phyloP scores from a whole-genome alignment of 2,329 filamentous ascomycete genomes.

The Emericellopsis cladophorae region DNA sequence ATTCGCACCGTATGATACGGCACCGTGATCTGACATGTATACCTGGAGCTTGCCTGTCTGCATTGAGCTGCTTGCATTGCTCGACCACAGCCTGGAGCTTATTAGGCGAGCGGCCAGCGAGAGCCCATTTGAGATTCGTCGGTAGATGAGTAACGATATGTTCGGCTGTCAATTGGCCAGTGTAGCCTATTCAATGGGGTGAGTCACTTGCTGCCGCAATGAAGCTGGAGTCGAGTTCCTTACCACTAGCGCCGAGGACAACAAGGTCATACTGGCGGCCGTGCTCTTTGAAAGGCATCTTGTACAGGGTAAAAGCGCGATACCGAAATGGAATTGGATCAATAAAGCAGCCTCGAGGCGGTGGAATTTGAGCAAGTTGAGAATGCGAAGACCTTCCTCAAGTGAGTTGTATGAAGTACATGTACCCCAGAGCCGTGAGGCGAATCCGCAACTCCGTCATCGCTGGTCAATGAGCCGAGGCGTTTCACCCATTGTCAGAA shows the following conservation, averaged over 20 bases:
- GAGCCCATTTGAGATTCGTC: conserved; percentile 73
- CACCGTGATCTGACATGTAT: conserved; percentile 10
- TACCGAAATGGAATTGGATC: too few relatives aligned
- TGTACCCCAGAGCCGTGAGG: too few relatives aligned
- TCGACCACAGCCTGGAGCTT: conserved; percentile 61
- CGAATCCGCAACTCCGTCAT: too few relatives aligned
- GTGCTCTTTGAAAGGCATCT: conserved; percentile 36
- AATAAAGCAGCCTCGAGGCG: too few relatives aligned
- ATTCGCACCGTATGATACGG: too few relatives aligned
- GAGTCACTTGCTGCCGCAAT: conserved; percentile 3
- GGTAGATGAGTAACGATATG: conserved; percentile 60
- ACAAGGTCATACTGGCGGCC: conserved; percentile 43
- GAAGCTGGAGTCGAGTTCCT: conserved; percentile 4
- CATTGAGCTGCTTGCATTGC: conserved; percentile 52
- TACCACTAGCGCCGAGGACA: conserved; percentile 45
- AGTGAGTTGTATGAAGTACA: too few relatives aligned
- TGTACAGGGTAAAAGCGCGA: too few relatives aligned
- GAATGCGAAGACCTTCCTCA: too few relatives aligned
- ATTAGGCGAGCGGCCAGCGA: conserved; percentile 67
- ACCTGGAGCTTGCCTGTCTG: conserved; percentile 61
- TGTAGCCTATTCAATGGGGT: conserved; percentile 53
- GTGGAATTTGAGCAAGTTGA: too few relatives aligned
- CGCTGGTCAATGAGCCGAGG: too few relatives aligned
- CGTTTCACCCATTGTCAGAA: too few relatives aligned
- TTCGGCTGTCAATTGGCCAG: conserved; percentile 63